Evolutionary conservation across 176 grass and related monocot genomes (phyloP).

Genomic region (Hsuehochloa calcarea): DNA sequence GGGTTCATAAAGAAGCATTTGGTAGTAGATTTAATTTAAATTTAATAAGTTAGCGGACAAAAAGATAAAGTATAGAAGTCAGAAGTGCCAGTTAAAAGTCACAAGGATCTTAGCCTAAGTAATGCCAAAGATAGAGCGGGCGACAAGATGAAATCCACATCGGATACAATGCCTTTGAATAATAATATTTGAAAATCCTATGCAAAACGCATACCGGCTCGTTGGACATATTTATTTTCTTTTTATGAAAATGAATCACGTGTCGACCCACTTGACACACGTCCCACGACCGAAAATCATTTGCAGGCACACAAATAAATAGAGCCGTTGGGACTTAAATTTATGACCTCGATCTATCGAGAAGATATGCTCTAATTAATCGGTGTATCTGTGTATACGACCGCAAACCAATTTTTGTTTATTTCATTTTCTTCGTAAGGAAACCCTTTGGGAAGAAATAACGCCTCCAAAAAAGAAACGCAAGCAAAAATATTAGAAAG

Average conservation of each 20-base stretch:
- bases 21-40: background rate
- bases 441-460: background rate
- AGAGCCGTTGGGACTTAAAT: background rate
- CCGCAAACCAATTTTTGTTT: background rate
- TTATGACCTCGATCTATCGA: background rate
- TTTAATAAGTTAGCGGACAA: background rate
- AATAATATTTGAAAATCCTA: background rate
- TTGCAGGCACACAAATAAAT: background rate
- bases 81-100: background rate
- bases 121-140: background rate
- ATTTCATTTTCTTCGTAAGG: background rate
- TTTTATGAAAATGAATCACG: background rate
- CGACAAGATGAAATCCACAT: background rate
- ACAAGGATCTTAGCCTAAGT: background rate
- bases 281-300: background rate
- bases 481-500: background rate
- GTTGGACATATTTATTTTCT: background rate
- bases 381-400: background rate
- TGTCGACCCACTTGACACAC: background rate
- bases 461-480: background rate
- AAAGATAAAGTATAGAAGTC: background rate
- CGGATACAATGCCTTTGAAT: background rate
- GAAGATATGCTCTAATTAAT: background rate
- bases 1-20: background rate
- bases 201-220: accelerated